Base-by-base conservation (phyloP, 352 stramenopile species). In the Pythium aquatile region DNA sequence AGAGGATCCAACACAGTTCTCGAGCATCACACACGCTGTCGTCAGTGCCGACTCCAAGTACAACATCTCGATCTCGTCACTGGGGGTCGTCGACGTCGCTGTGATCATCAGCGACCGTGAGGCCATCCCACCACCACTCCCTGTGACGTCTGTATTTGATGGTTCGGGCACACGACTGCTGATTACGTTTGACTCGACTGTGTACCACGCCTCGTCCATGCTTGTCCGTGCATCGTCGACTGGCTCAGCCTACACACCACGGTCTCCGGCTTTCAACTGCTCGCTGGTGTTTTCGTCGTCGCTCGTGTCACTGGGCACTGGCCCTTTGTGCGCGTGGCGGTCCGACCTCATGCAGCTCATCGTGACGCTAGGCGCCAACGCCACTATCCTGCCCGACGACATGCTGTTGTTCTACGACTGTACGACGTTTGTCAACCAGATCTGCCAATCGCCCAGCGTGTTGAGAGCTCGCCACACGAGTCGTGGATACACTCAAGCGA, bases 181-280 rank as follows among this genome's bases (percentile, higher is more conserved):
- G n/a, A 61, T 90, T 20, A 57, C 53, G 1, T 91, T 93, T 14
- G 82, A 90, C 68, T 90, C 81, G 10, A 68, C 52, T 0, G 82
- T 93, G 9, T 93, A 78, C 54, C 84, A 91, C 40, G 80, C 76
- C 0, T 79, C 76, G 9, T 79, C 84, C 0, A 93, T 93, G 84
- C 49, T 68, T 8, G 66, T 88, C 7, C 69, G 66, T 4, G n/a
- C 33, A 1, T 48, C 42, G 6, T 51, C 58, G 9, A 48, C 49
- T 5, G 55, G 44, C 14, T 68, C 59, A 5, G 64, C 55, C 26
- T 62, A 66, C 30, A 33, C 55, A 3, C 35, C 70, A 3, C 37
- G 55, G 1, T 87, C 79, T 48, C 48, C 75, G 10, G 78, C 6
- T 37, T 80, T 54, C 79, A 76, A 61, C 68, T 71, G n/a, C 86